Evolutionary conservation across 108 stramenopile genomes (phyloP).

Genomic region (Cylindrotheca fusiformis): DNA sequence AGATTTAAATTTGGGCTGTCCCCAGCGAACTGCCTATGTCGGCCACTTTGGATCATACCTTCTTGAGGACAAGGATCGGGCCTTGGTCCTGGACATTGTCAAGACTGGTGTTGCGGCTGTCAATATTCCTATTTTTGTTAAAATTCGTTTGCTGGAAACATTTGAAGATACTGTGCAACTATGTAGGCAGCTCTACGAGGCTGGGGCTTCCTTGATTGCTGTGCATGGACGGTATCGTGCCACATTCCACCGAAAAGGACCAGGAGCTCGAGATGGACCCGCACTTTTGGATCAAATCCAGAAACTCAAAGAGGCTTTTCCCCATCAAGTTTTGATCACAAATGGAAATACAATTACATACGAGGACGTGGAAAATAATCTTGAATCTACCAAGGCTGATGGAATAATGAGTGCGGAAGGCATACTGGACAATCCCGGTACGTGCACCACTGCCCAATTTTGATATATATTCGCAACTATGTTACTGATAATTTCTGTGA

Average conservation of each 20-base stretch:
- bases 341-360: slow-evolving; percentile 90
- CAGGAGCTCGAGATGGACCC: slow-evolving; percentile 90
- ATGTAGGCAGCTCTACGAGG: slow-evolving; percentile 67
- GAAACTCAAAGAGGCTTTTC: slow-evolving; percentile 17
- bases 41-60: slow-evolving; percentile 93
- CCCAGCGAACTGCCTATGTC: slow-evolving; percentile 89
- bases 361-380: slow-evolving; percentile 71
- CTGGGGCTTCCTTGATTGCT: slow-evolving; percentile 87
- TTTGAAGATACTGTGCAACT: slow-evolving; percentile 77
- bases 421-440: slow-evolving; percentile 88
- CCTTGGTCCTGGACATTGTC: slow-evolving; percentile 70
- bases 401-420: slow-evolving; percentile 95
- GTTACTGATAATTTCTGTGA: no score
- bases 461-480: no score
- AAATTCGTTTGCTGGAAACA: slow-evolving; percentile 87
- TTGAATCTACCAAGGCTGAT: slow-evolving; percentile 68
- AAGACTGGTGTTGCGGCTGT: slow-evolving; percentile 52
- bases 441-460: no score
- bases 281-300: slow-evolving; percentile 86
- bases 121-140: slow-evolving; percentile 82
- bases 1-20: slow-evolving; percentile 93
- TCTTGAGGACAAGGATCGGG: slow-evolving; percentile 71
- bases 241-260: slow-evolving; percentile 70
- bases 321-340: slow-evolving; percentile 53
- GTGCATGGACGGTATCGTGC: slow-evolving; percentile 90